Evolutionary conservation across 495 filamentous ascomycete species (phyloP).

Genomic region (Aspergillus hancockii): DNA sequence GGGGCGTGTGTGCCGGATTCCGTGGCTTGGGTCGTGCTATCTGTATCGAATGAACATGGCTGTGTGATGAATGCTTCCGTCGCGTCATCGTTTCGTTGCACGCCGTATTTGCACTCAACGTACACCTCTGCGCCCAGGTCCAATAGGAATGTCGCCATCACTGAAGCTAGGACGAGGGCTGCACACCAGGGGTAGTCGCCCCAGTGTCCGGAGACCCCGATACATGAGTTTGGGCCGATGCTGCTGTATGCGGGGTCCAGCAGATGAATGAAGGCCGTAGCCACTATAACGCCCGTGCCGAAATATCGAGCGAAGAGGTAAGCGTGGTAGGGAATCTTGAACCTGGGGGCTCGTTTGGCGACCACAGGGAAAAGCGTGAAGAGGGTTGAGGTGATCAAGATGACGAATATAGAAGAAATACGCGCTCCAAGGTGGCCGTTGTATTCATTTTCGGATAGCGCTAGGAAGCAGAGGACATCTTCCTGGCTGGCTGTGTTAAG

Average conservation of each 20-base stretch:
- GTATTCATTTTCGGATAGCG: conserved; percentile 36
- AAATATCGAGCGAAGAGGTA: conserved; percentile 76
- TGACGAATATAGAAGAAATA: conserved; percentile 45
- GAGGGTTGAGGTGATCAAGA: conserved; percentile 34
- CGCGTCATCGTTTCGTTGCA: conserved; percentile 30
- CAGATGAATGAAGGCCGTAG: conserved; percentile 63
- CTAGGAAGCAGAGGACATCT: conserved; percentile 37
- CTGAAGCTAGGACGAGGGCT: conserved; percentile 32
- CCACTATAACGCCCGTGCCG: conserved; percentile 69
- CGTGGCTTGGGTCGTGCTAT: background rate
- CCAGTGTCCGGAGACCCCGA: conserved; percentile 53
- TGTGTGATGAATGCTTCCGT: conserved; percentile 20
- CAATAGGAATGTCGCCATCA: conserved; percentile 37
- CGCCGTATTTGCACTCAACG: conserved; percentile 49
- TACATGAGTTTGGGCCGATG: conserved; percentile 53
- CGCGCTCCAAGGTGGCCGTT: conserved; percentile 42
- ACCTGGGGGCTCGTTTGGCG: conserved; percentile 51
- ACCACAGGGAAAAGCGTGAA: conserved; percentile 64
- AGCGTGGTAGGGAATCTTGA: conserved; percentile 59
- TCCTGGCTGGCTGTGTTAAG: conserved; percentile 32
- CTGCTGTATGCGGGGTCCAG: conserved; percentile 53
- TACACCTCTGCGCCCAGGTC: conserved; percentile 49
- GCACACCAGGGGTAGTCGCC: conserved; percentile 40
- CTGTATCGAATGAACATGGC: background rate
- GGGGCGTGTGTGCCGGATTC: background rate